Percentiles rank a stretch among this genome's conserved stretches.
These are phyloP conservation scores for Oropetium thomaeum DNA, from an alignment of 176 grass and related monocot genomes.

Conservation along the genomic window DNA sequence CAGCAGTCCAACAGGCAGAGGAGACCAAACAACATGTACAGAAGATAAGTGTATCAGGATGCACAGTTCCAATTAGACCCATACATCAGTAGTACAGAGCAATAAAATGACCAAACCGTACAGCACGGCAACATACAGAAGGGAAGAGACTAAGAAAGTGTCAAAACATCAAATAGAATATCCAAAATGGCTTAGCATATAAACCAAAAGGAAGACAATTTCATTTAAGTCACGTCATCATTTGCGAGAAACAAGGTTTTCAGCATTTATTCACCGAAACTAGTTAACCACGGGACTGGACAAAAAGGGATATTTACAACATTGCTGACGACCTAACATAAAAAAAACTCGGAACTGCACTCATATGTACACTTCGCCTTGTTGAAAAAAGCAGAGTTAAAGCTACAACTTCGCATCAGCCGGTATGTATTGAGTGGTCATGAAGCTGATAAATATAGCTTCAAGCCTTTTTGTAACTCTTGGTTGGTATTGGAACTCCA, in stretches of 20 bases:
- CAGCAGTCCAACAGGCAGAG: conserved; percentile 37
- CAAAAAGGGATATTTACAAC: conserved; percentile 33
- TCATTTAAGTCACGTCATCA: background rate
- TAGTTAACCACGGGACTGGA: conserved; percentile 18
- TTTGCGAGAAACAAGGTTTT: conserved; percentile 32
- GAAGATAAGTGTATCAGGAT: conserved; percentile 26
- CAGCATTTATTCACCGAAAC: conserved; percentile 15
- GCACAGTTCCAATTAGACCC: background rate
- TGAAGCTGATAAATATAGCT: conserved; percentile 44
- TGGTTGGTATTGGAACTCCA: conserved; percentile 44
- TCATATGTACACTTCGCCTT: conserved; percentile 42
- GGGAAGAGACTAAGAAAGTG: background rate
- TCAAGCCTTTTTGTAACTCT: conserved; percentile 31
- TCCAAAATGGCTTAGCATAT: background rate
- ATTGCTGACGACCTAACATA: background rate
- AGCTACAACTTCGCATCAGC: background rate
- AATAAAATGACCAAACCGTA: background rate
- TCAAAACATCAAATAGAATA: background rate
- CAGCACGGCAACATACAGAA: background rate
- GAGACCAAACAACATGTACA: conserved; percentile 42
- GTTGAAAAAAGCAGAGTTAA: conserved; percentile 29
- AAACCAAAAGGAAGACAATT: background rate
- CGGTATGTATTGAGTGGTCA: background rate
- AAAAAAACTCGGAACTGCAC: background rate
- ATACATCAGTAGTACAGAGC: background rate